These are phyloP conservation scores for Fomitopsis schrenkii DNA, from an alignment of 1,284 basidiomycete species.

Conservation along the genomic window DNA sequence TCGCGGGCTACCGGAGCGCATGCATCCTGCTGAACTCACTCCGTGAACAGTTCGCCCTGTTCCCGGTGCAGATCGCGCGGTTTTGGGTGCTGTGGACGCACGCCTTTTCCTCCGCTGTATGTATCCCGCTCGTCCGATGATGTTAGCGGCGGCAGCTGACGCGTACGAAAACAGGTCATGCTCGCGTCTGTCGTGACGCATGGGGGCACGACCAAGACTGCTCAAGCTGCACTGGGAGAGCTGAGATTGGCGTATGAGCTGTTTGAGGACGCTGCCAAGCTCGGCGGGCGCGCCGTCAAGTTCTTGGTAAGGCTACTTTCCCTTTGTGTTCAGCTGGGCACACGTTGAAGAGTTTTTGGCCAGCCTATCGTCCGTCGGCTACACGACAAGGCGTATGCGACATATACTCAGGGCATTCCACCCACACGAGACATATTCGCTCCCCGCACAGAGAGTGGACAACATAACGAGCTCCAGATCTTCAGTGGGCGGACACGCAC, in stretches of 20 bases:
- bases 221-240: slow-evolving; percentile 60
- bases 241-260: slow-evolving; percentile 54
- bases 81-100: slow-evolving; percentile 58
- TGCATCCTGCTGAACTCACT: slow-evolving; percentile 53
- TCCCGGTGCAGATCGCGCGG: slow-evolving; percentile 42
- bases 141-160: not conserved
- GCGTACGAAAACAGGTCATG: slow-evolving; percentile 48
- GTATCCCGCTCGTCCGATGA: slow-evolving; percentile 19
- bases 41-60: slow-evolving; percentile 36
- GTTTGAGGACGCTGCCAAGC: slow-evolving; percentile 53
- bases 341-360: not conserved
- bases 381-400: slow-evolving; percentile 54
- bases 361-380: slow-evolving; percentile 62
- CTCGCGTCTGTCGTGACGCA: slow-evolving; percentile 67
- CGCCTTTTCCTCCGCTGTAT: slow-evolving; percentile 55
- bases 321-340: not conserved
- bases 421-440: slow-evolving; percentile 54
- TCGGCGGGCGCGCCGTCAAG: slow-evolving; percentile 61
- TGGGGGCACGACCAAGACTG: slow-evolving; percentile 57
- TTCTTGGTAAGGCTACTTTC: slow-evolving; percentile 46
- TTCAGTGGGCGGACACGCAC: slow-evolving; percentile 69
- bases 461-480: slow-evolving; percentile 63
- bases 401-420: slow-evolving; percentile 42
- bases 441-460: slow-evolving; percentile 35
- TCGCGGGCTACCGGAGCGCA: slow-evolving; percentile 65